Percentiles rank a stretch among this genome's conserved stretches.
Evolutionary conservation across 306 rosid genomes (phyloP).

Genomic region (Spatholobus suberectus): DNA sequence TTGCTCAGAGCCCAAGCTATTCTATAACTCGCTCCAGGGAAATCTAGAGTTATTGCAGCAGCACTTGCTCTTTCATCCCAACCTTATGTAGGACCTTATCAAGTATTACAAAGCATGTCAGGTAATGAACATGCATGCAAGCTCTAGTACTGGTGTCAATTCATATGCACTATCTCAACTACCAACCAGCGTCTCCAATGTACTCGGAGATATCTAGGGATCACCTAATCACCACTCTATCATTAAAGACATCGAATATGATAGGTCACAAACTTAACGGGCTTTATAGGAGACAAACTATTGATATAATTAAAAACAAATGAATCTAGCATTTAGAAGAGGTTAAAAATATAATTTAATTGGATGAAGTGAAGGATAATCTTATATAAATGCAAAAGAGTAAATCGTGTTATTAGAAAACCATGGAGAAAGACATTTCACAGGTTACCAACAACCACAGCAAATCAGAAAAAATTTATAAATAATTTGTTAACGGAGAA

Average conservation of each 20-base stretch:
- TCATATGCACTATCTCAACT: constrained; percentile 70
- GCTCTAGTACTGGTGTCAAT: constrained; percentile 16
- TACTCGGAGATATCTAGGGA: constrained; percentile 90
- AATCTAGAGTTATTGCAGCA: constrained; percentile 86
- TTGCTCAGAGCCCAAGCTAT: constrained; percentile 98
- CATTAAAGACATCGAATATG: constrained; percentile 60
- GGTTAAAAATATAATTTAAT: no score
- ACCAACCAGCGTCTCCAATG: constrained; percentile 96
- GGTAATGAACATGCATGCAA: constrained; percentile 28
- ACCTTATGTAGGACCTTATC: constrained; percentile 87
- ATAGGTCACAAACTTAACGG: no score
- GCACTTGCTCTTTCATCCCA: constrained; percentile 95
- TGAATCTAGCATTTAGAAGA: no score
- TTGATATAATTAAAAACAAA: no score
- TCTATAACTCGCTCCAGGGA: constrained; percentile 96
- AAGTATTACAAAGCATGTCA: constrained; percentile 51
- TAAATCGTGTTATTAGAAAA: no score
- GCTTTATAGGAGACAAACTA: no score
- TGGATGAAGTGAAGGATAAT: no score
- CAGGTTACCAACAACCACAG: no score
- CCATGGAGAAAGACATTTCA: no score
- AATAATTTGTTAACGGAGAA: no score
- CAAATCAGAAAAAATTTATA: no score
- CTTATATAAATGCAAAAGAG: no score
- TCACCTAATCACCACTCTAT: constrained; percentile 89